Evolutionary conservation across 2,329 filamentous ascomycete genomes (phyloP).

Genomic region (Xylariaceae sp.): DNA sequence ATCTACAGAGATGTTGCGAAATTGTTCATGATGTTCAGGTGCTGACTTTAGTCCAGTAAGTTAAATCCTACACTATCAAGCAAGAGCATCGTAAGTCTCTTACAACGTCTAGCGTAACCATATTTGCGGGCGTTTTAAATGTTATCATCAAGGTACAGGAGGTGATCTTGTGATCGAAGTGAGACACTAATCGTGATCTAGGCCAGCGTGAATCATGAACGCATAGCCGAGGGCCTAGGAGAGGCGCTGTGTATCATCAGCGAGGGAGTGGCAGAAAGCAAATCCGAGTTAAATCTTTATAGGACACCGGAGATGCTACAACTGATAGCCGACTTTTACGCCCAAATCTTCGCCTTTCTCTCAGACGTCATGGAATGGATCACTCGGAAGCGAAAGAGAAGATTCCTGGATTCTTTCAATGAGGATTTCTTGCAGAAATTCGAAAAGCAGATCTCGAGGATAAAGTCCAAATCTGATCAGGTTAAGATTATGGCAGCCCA

Average conservation of each 20-base stretch:
- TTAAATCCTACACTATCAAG: no score
- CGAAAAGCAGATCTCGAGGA: constrained; percentile 8
- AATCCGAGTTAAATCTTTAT: constrained; percentile 13
- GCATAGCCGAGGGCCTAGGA: constrained; percentile 9
- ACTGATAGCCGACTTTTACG: constrained; percentile 11
- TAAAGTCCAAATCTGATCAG: constrained; percentile 7
- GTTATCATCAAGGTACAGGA: constrained; percentile 25
- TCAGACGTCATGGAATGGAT: constrained; percentile 15
- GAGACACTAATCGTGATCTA: background rate
- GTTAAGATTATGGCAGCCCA: constrained; percentile 10
- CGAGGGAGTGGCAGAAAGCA: constrained; percentile 8
- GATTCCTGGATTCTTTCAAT: constrained; percentile 15
- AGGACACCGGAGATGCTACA: constrained; percentile 8
- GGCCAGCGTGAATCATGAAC: constrained; percentile 15
- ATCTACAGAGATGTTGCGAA: no score
- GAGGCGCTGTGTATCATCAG: constrained; percentile 13
- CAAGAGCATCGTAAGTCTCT: no score
- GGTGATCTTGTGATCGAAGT: background rate
- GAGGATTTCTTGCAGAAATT: constrained; percentile 12
- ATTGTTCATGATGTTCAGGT: no score
- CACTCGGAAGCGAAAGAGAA: constrained; percentile 8
- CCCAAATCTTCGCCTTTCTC: constrained; percentile 12
- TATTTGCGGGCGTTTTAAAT: no score
- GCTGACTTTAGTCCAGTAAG: no score
- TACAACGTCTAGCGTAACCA: no score